Percentiles rank a stretch among this genome's conserved stretches.
Conservation (phyloP, 2,329 filamentous ascomycete genomes). For the Fusarium penzigii region DNA sequence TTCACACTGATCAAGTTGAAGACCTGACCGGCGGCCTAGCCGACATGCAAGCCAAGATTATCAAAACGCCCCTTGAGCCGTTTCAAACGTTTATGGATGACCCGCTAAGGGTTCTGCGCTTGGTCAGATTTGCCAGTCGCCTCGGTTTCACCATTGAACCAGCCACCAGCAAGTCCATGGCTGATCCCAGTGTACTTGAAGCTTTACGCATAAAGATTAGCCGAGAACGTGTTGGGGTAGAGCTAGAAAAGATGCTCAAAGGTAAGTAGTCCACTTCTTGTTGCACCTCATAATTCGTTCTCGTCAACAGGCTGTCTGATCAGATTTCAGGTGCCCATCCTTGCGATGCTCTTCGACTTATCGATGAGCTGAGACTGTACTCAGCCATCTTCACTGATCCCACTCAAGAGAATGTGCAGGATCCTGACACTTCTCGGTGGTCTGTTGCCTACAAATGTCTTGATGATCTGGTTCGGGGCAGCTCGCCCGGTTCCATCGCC, state of each 20-base stretch:
- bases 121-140: constrained; percentile 88
- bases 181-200: constrained; percentile 71
- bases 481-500: constrained; percentile 49
- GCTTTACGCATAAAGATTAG: constrained; percentile 88
- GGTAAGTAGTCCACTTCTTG: constrained; percentile 42
- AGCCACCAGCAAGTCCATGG: constrained; percentile 72
- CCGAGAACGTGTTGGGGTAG: constrained; percentile 82
- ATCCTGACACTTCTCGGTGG: constrained; percentile 64
- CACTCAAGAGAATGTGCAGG: constrained; percentile 48
- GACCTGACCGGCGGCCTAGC: constrained; percentile 80
- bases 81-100: constrained; percentile 94
- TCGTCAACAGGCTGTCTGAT: background rate
- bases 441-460: constrained; percentile 64
- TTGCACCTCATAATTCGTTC: background rate
- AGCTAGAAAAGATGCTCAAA: constrained; percentile 89
- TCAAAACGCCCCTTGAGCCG: constrained; percentile 84
- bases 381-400: constrained; percentile 74
- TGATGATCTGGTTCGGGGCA: constrained; percentile 47
- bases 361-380: constrained; percentile 69
- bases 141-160: constrained; percentile 77
- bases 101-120: constrained; percentile 79
- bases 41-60: constrained; percentile 72
- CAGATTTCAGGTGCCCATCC: constrained; percentile 55
- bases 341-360: constrained; percentile 60
- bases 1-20: constrained; percentile 77